These are phyloP conservation scores for Cicer bijugum DNA, from an alignment of 306 rosid genomes.

Conservation along the genomic window DNA sequence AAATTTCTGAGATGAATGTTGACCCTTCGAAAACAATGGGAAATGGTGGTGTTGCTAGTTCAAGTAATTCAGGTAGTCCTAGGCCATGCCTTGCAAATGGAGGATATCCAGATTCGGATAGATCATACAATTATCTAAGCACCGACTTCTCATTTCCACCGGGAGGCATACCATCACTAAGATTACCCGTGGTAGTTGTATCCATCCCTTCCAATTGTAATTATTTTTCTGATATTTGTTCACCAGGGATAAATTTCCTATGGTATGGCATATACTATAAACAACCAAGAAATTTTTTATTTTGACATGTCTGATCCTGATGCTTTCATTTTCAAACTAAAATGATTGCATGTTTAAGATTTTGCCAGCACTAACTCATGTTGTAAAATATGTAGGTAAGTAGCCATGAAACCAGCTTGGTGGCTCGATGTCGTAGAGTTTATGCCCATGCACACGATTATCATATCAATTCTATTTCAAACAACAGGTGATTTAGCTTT, in stretches of 20 bases:
- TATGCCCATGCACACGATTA: slow-evolving; percentile 99
- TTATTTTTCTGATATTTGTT: slow-evolving; percentile 8
- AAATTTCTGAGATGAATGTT: slow-evolving; percentile 82
- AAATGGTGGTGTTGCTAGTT: slow-evolving; percentile 82
- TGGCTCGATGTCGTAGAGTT: slow-evolving; percentile 97
- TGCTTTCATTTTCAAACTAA: slow-evolving; percentile 33
- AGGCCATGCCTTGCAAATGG: slow-evolving; percentile 75
- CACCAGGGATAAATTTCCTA: neutral
- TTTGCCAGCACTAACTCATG: slow-evolving; percentile 45
- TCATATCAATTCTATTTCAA: slow-evolving; percentile 97
- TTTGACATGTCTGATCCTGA: slow-evolving; percentile 19
- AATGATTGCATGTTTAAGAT: slow-evolving; percentile 29
- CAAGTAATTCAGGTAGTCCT: slow-evolving; percentile 72
- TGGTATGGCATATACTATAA: slow-evolving; percentile 4
- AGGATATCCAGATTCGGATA: slow-evolving; percentile 67
- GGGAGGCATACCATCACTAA: slow-evolving; percentile 78
- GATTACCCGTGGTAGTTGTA: slow-evolving; percentile 86
- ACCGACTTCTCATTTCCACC: slow-evolving; percentile 75
- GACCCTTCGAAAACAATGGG: slow-evolving; percentile 76
- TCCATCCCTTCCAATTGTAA: slow-evolving; percentile 43
- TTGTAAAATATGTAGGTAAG: slow-evolving; percentile 68
- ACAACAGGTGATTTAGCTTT: slow-evolving; percentile 77
- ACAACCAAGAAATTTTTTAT: slow-evolving; percentile 17
- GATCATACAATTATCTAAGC: slow-evolving; percentile 60
- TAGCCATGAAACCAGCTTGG: slow-evolving; percentile 82